Base-by-base conservation (phyloP, 2,329 filamentous ascomycete genomes). In the Aspergillus novoparasiticus region DNA sequence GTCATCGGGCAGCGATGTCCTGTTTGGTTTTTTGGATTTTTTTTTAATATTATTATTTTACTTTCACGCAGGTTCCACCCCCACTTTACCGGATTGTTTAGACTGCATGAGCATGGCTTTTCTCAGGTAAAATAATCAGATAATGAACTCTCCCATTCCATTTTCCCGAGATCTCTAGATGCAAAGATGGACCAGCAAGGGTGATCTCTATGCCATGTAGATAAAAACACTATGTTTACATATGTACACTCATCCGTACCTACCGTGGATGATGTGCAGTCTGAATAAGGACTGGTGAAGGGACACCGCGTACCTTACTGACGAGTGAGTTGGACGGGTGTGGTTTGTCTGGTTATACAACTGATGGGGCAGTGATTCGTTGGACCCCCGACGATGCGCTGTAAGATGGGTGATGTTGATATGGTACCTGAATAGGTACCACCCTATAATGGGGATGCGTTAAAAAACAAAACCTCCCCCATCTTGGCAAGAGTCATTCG, bases 51-150 rank as follows among this genome's bases (percentile, higher is more conserved):
- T 41, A 3, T 34, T 11, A 34, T 53, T 53, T 34, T 19, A 48
- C 45, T 48, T 48, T 48, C 16, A 21, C 16, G 39, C 39, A 32
- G 28, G 26, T 34, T 48, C 45, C 45, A 48, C 51, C 51, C 51
- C 51, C 51, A 54, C 51, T 36, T 54, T 54, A 54, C 51, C 51
- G 10, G 51, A 54, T 54, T 54, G 51, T 54, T 36, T 39, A 3
- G n/a, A 36, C 19, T 54, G 51, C 51, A 54, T 54, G 10, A 23
- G 30, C 11, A 16, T 54, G 50, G 23, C 12, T 19, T 28, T 26
- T 48, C 45, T 48, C 45, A 48, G 45, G 45, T 48, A 26, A 14
- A 48, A 48, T 46, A 23, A 12, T 46, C 19, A 21, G 23, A 46
- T 23, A 23, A 46, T 46, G 21, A 46, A 14, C 48, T 51, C 12